These are phyloP conservation scores for Solanum neorickii DNA, from an alignment of 257 asterid genomes.

Conservation along the genomic window DNA sequence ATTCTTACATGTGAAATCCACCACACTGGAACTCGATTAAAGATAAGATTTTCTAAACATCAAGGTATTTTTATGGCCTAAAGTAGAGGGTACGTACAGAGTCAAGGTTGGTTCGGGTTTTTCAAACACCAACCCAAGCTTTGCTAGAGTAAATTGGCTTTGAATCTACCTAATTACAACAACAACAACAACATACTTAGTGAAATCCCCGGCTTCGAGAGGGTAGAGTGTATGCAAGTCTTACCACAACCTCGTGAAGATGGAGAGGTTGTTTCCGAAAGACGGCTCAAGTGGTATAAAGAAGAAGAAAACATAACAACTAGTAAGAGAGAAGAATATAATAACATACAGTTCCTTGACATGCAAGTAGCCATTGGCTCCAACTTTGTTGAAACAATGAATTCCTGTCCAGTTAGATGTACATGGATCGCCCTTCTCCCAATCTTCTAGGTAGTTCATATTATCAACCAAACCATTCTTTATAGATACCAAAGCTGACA, in stretches of 20 bases:
- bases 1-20: neutral
- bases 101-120: neutral
- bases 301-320: neutral
- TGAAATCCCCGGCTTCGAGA: neutral
- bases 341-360: conserved; percentile 27
- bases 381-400: conserved; percentile 9
- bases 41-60: neutral
- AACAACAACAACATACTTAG: neutral
- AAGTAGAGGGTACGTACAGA: neutral
- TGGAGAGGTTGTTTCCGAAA: neutral
- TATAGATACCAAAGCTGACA: conserved; percentile 21
- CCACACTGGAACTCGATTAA: neutral
- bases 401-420: conserved; percentile 35
- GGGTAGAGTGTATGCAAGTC: neutral
- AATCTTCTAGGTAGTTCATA: conserved; percentile 8
- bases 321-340: neutral
- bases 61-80: neutral
- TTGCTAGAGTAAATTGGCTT: neutral
- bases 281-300: neutral
- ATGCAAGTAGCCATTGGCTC: conserved; percentile 21
- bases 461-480: conserved; percentile 15
- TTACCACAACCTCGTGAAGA: neutral
- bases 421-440: conserved; percentile 38
- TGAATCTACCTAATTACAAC: neutral
- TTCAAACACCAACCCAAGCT: neutral